Base-by-base conservation (phyloP, 2,329 filamentous ascomycete species). In the Colletotrichum tropicale region DNA sequence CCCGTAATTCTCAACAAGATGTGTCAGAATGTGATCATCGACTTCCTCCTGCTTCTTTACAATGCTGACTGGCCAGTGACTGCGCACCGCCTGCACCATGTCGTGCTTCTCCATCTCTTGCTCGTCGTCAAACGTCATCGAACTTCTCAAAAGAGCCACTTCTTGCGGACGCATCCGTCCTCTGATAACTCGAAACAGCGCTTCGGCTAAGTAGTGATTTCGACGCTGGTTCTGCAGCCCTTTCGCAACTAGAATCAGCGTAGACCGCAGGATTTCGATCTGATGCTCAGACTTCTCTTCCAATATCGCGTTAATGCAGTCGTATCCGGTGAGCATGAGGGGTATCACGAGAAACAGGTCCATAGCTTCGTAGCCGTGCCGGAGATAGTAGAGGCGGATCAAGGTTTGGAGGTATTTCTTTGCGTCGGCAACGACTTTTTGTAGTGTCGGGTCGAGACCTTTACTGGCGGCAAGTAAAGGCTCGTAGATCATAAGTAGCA, bases 161-260 rank as follows among this genome's bases (percentile, higher is more conserved):
- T 83, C 82, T n/a, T 80, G 70, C 0, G 77, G 75, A 0, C 81
- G 77, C 84, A 85, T 86, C 8, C 79, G 80, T 2, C 83, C 83
- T 5, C 81, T 78, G 16, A 85, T 77, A 2, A 85, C 81, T 1
- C 79, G 79, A 69, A 83, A 85, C 1, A 85, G 76, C 1, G 81
- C 81, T 48, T 83, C 78, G 0, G 81, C 82, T 8, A 85, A 67
- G 68, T 85, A 83, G 61, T 85, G 81, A 36, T 83, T 85, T 10
- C 71, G 81, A 2, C 82, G 81, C 62, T 85, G 84, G 36, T 76
- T 71, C 65, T 81, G 81, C 0, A 85, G 70, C 0, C 84, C 84
- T 38, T 84, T 81, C 2, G 81, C 82, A 12, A 81, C 77, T 2
- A 86, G 76, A n/a, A 86, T 77, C 1, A 86, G 80, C 0, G 81